Evolutionary conservation across 2,329 filamentous ascomycete genomes (phyloP), one percentile per base, ranked within the genome.

Genomic region (Ambrosiella beaveri): DNA sequence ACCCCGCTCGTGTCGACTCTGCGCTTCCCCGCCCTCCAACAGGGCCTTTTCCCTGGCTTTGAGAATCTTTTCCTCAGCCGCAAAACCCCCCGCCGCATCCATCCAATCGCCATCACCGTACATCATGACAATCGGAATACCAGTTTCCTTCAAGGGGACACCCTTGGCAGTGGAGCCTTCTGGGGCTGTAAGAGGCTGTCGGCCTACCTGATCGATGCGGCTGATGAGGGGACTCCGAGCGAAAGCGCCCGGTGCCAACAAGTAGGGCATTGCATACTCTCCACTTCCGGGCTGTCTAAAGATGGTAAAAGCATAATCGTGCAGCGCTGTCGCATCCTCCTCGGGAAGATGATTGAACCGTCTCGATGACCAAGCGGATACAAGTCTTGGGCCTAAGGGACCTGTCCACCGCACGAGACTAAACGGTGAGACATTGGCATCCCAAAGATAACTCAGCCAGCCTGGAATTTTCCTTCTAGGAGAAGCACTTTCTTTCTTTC

Each of bases 31-130:
- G 19, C 78, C 85, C 19, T 76, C 69, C 11, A 75, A 70, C 2
- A 95, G 71, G 0, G 78, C 74, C 54, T 79, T 78, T 35, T 71
- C 70, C 62, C 78, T 79, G 62, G 84, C 81, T 59, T 83, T 75
- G 61, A 87, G 83, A 11, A 97, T 77, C 68, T 85, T 89, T 70
- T 90, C 80, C 66, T 86, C 80, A 0, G 90, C 83, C 0, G 86
- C 88, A 52, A 83, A 80, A 0, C 93, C 93, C 36, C 90, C 93
- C 0, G 82, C 81, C 7, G 93, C 83, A 64, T 98, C 93, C 93
- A 98, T 98, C 93, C 93, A 98, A 73, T 98, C 93, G 66, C 93
- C 84, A 65, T 97, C 90, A 62, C 93, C 93, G 67, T 98, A 98
- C 86, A 97, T 90, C 67, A 98, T 80, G 7, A 97, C 79, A 38